Evolutionary conservation across 768 basidiomycete species (phyloP).

Genomic region (Auricularia sp.): DNA sequence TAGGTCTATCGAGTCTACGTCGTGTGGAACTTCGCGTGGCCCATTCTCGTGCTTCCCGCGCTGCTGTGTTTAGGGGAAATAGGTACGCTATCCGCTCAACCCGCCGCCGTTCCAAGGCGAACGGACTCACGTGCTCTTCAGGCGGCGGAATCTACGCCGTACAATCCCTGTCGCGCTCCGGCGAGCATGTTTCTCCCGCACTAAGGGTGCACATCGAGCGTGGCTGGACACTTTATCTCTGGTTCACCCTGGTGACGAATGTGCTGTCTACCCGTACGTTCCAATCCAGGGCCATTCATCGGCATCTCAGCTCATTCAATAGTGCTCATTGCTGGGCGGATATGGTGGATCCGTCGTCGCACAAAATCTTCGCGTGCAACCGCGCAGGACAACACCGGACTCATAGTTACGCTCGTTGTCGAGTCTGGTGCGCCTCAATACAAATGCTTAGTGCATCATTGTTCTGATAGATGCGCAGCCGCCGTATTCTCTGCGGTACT

Average conservation of each 20-base stretch:
- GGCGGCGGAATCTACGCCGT: background rate
- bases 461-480: background rate
- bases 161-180: background rate
- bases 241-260: background rate
- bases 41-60: conserved; percentile 20
- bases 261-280: background rate
- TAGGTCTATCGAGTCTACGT: conserved; percentile 26
- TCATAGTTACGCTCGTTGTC: background rate
- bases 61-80: conserved; percentile 21
- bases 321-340: background rate
- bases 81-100: conserved; percentile 9
- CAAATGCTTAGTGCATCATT: too few relatives aligned
- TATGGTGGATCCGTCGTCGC: background rate
- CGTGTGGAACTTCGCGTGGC: conserved; percentile 24
- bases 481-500: background rate
- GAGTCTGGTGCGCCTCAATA: background rate
- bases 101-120: too few relatives aligned
- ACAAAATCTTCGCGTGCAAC: background rate
- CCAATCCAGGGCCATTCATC: background rate
- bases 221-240: background rate
- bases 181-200: background rate
- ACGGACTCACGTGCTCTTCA: too few relatives aligned
- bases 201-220: background rate
- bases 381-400: background rate
- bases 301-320: background rate